Conservation (phyloP, 2,329 filamentous ascomycete genomes). For the Coleophoma crateriformis region DNA sequence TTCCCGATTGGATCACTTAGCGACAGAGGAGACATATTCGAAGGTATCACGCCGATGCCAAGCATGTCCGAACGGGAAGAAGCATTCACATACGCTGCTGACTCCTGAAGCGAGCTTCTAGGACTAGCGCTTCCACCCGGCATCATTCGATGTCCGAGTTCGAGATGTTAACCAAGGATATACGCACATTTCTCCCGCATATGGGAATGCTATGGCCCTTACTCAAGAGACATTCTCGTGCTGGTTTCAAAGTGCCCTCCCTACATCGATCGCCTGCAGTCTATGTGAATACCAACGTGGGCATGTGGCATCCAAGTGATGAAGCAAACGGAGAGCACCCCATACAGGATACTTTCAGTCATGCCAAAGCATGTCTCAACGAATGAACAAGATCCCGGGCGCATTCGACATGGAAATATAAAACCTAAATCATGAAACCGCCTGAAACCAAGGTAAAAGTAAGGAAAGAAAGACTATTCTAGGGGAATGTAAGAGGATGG, state of each 20-base stretch:
- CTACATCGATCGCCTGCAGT: not conserved
- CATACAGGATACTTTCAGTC: no score
- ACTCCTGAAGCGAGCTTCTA: not conserved
- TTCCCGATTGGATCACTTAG: not conserved
- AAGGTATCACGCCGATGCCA: not conserved
- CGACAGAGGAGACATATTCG: not conserved
- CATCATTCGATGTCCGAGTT: not conserved
- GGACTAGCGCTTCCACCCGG: not conserved
- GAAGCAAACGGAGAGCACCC: no score
- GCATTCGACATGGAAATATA: no score
- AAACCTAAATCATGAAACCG: no score
- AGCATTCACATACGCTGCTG: not conserved
- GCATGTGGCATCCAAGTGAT: no score
- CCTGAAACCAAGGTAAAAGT: no score
- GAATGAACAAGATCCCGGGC: no score
- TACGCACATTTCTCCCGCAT: not conserved
- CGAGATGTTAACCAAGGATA: not conserved
- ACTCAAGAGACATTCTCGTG: not conserved
- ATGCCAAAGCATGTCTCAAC: no score
- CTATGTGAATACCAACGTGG: not conserved
- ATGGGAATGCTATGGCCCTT: not conserved
- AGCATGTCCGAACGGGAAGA: not conserved
- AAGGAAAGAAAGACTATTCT: no score
- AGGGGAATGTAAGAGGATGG: no score
- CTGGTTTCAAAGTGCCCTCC: not conserved